A percentile compares a stretch with the other conserved stretches of the same genome.
Conservation (phyloP, 257 asterid species). For the Gentiana dahurica region DNA sequence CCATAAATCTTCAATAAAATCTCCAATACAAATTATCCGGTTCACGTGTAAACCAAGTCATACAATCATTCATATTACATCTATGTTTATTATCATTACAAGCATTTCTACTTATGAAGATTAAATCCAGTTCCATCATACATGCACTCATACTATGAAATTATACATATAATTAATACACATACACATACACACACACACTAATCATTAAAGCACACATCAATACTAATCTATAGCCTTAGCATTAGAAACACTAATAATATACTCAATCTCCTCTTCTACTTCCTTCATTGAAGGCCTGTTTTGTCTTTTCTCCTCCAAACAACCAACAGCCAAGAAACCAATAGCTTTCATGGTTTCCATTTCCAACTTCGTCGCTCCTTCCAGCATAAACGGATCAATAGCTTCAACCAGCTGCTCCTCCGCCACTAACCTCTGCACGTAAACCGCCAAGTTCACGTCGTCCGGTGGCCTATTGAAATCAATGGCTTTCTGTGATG, state of each 20-base stretch:
- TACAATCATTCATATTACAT: too few species aligned
- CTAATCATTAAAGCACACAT: background rate
- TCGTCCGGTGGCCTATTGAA: slow-evolving; percentile 56
- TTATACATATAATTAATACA: too few species aligned
- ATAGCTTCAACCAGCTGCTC: slow-evolving; percentile 67
- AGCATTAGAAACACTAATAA: slow-evolving; percentile 48
- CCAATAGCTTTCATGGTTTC: slow-evolving; percentile 95
- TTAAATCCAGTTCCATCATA: too few species aligned
- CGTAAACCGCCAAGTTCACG: slow-evolving; percentile 77
- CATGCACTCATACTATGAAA: background rate
- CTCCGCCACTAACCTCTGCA: slow-evolving; percentile 65
- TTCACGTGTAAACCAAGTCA: too few species aligned
- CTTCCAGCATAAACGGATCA: slow-evolving; percentile 64
- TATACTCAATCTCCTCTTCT: slow-evolving; percentile 67
- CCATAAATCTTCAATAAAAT: too few species aligned
- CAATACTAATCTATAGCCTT: slow-evolving; percentile 10
- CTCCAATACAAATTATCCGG: too few species aligned
- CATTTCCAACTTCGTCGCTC: slow-evolving; percentile 42
- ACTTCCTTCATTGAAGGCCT: slow-evolving; percentile 97
- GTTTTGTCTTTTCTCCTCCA: slow-evolving; percentile 74
- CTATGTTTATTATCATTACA: too few species aligned
- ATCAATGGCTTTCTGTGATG: slow-evolving; percentile 85
- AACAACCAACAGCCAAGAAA: slow-evolving; percentile 66
- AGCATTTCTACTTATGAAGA: too few species aligned
- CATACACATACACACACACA: background rate